Evolutionary conservation across 495 filamentous ascomycete genomes (phyloP).

Genomic region (Wilcoxina mikolae): DNA sequence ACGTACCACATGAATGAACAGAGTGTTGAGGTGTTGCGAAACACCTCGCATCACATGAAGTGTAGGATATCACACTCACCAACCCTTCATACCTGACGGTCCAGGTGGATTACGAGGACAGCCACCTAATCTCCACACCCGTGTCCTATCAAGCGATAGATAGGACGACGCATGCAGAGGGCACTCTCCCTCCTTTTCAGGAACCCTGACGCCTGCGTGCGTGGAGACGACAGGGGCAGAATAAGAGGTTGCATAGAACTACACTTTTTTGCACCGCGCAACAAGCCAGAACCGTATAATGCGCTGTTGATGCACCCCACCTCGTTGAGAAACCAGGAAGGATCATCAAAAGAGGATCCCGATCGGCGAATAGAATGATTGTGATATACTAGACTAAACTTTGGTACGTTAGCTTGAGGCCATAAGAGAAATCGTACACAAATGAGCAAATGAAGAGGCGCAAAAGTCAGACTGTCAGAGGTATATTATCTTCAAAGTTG

Average conservation of each 20-base stretch:
- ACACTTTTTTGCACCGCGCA: background rate
- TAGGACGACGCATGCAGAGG: conserved; percentile 4
- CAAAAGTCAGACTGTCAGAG: conserved; percentile 10
- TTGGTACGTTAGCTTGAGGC: background rate
- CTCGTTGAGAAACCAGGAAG: conserved; percentile 1
- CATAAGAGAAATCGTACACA: background rate
- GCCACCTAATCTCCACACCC: conserved; percentile 9
- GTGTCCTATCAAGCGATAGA: background rate
- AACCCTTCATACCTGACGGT: conserved; percentile 5
- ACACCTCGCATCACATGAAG: background rate
- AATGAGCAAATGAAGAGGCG: background rate
- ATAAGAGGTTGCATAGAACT: conserved; percentile 3
- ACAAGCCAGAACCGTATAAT: background rate
- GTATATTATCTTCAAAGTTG: conserved; percentile 8
- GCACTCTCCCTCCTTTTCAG: conserved; percentile 10
- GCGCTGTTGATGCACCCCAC: background rate
- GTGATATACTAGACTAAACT: background rate
- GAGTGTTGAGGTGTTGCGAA: background rate
- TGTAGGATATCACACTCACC: conserved; percentile 4
- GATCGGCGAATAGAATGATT: background rate
- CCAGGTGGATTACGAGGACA: background rate
- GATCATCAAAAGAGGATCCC: conserved; percentile 1
- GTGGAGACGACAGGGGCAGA: conserved; percentile 8
- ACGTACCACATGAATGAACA: background rate
- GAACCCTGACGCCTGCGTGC: conserved; percentile 9